Percentiles rank a stretch among this genome's conserved stretches.
These are phyloP conservation scores for Ailanthus altissimus DNA, from an alignment of 345 rosid species.

Conservation along the genomic window DNA sequence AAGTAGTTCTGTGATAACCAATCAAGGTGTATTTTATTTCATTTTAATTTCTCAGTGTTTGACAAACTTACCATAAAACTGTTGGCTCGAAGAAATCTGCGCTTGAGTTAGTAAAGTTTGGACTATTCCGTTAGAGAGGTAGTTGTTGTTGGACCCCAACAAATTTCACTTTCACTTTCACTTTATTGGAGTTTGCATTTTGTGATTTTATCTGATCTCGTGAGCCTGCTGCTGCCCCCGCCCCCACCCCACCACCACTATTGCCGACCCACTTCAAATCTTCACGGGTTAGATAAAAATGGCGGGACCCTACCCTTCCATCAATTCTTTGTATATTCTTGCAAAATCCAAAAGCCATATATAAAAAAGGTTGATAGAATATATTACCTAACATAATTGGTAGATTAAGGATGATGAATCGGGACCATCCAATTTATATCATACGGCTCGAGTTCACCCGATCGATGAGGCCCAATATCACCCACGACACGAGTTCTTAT, in stretches of 20 bases:
- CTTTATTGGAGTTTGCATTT: constrained; percentile 19
- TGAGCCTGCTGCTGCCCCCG: constrained; percentile 24
- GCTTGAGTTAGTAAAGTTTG: constrained; percentile 16
- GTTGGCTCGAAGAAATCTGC: background rate
- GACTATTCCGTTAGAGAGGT: constrained; percentile 23
- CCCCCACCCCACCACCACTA: constrained; percentile 28
- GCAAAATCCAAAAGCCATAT: no score
- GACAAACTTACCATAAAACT: background rate
- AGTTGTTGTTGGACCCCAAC: constrained; percentile 28
- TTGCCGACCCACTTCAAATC: constrained; percentile 42
- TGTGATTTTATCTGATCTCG: constrained; percentile 31
- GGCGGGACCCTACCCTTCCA: background rate
- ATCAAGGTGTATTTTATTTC: no score
- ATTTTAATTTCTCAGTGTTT: no score
- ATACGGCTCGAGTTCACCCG: background rate
- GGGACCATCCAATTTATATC: background rate
- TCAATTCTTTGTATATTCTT: background rate
- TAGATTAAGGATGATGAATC: background rate
- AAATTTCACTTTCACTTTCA: background rate
- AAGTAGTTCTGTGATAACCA: no score
- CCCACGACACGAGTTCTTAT: background rate
- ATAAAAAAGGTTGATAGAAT: background rate
- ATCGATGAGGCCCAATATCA: background rate
- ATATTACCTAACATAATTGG: background rate
- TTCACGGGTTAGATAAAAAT: constrained; percentile 34